A percentile compares a stretch with the other conserved stretches of the same genome.
phyloP scores from a whole-genome alignment of 169 alveolate genomes.

The Blepharisma undulans region DNA sequence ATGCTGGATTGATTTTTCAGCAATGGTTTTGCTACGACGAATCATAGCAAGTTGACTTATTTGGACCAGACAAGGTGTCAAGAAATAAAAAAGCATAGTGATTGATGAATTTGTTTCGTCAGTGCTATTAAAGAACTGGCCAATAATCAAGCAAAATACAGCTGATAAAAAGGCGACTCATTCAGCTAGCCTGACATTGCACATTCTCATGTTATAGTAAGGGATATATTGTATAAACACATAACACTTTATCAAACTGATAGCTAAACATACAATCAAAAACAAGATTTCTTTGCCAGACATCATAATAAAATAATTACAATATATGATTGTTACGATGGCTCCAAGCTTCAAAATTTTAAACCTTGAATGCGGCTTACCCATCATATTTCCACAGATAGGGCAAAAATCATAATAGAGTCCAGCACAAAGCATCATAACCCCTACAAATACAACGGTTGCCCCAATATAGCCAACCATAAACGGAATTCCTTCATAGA shows the following conservation, averaged over 20 bases:
- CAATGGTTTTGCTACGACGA: not conserved
- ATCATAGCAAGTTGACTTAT: not conserved
- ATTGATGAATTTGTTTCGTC: not conserved
- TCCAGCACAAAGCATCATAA: not conserved
- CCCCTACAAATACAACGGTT: not conserved
- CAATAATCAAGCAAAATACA: not conserved
- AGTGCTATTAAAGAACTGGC: constrained; percentile 1
- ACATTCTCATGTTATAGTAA: constrained; percentile 15
- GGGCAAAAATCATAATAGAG: constrained; percentile 24
- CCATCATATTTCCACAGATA: constrained; percentile 28
- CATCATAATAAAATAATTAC: not conserved
- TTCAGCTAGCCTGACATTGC: not conserved
- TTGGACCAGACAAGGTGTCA: constrained; percentile 25
- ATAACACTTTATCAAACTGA: constrained; percentile 1
- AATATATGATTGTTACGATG: not conserved
- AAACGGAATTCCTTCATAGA: not conserved
- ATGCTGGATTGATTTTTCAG: not conserved
- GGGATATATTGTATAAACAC: constrained; percentile 2
- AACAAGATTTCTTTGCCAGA: not conserved
- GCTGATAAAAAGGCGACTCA: constrained; percentile 14
- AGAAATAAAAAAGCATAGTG: constrained; percentile 14
- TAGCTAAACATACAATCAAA: not conserved
- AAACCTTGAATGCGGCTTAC: constrained; percentile 31
- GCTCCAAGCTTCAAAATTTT: not conserved
- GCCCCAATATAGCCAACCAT: not conserved